Percentiles rank a stretch among this genome's conserved stretches.
These are phyloP conservation scores for Calamus simplicifolius DNA, from an alignment of 176 grass and related monocot species.

Conservation along the genomic window DNA sequence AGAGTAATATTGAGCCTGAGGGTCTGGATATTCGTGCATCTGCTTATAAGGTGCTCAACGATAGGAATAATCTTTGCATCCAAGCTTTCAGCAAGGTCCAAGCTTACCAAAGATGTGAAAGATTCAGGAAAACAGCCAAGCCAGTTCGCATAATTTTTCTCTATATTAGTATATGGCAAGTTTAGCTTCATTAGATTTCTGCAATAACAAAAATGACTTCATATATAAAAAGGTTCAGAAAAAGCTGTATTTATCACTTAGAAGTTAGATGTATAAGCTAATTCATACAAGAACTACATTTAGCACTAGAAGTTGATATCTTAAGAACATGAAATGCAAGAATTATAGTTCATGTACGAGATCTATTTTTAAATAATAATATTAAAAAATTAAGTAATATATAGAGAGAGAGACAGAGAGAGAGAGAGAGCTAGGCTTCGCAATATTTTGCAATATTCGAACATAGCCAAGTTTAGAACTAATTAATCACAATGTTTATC, in stretches of 20 bases:
- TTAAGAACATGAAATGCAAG: no score
- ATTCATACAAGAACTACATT: no score
- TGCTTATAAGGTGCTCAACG: slow-evolving; percentile 47
- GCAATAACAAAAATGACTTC: slow-evolving; percentile 13
- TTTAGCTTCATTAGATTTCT: slow-evolving; percentile 57
- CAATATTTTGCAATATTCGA: no score
- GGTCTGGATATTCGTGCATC: slow-evolving; percentile 54
- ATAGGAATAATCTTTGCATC: slow-evolving; percentile 39
- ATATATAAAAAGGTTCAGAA: slow-evolving; percentile 7
- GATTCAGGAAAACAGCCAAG: slow-evolving; percentile 53
- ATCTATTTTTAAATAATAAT: no score
- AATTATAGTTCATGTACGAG: no score
- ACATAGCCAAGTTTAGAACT: no score
- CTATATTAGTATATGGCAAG: slow-evolving; percentile 54
- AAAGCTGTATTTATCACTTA: not conserved
- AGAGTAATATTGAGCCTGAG: slow-evolving; percentile 56
- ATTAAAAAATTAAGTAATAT: no score
- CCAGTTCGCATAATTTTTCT: slow-evolving; percentile 49
- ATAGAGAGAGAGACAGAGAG: no score
- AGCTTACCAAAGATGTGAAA: slow-evolving; percentile 47
- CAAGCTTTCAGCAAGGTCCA: slow-evolving; percentile 57
- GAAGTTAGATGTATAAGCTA: no score
- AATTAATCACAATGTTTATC: no score
- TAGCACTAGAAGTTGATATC: no score
- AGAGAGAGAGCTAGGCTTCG: no score